Base-by-base conservation (phyloP, 2,329 filamentous ascomycete genomes). In the Penicillium nordicum region DNA sequence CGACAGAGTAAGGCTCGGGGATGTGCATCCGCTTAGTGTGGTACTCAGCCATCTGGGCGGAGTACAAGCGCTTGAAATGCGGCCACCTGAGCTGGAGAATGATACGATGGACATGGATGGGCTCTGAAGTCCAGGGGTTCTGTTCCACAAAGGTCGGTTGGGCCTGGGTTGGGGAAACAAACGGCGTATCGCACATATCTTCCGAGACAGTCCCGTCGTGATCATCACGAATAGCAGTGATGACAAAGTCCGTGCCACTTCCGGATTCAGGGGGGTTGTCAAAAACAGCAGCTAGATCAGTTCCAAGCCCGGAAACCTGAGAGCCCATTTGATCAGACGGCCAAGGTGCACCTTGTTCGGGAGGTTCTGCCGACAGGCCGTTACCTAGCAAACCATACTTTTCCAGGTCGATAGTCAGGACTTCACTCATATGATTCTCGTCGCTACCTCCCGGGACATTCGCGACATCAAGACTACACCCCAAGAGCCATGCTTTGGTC, bases 1-100 rank as follows among this genome's bases (percentile, higher is more conserved):
- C 94, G 0, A 96, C 92, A 1, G 87, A 88, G 74, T 97, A 97
- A 0, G 93, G 92, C 69, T 99, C 95, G 0, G 94, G 93, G 43
- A 99, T 96, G 75, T 99, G 93, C 88, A 99, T 94, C 74, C 90
- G 92, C 69, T 94, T 94, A 16, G 91, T 94, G 71, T 99, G 94
- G 68, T 95, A 99, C 72, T 99, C 94, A 12, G 89, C 87, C 94
- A 99, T 99, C 69, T 97, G 92, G 5, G 93, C 87, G 50, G 88
- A 88, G 78, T 96, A 97, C 3, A 99, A 80, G 16, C 94, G 88
- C 40, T 89, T 87, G 76, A 99, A 99, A 74, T 99, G 94, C 29
- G 94, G 92, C 94, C 94, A 99, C 50, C 94, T 89, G 21, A 94
- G 89, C 72, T 95, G 90, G 9, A 99, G 82, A 51, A 99, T 97